Evolutionary conservation across 805 yeast genomes (phyloP), one percentile per base, ranked within the genome.

Genomic region (Ogataea pilisensis): DNA sequence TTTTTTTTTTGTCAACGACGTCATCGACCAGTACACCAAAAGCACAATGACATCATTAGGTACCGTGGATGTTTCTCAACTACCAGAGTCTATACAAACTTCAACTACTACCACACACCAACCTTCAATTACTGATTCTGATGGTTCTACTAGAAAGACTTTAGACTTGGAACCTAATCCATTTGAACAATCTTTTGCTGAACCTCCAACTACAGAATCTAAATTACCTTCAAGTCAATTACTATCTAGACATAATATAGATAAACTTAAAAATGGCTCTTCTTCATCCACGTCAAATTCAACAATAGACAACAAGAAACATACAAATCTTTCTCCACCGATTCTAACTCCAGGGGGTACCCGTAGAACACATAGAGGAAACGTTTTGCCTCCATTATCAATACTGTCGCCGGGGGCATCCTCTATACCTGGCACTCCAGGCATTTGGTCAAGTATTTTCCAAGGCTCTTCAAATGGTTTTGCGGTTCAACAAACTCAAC

Each of bases 181-280:
- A 4, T 91, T 91, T 59, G 99, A 91, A 63, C 85, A 84, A 61
- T 85, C 95, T 37, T 91, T 91, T 66, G 96, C 62, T 6, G 55
- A 51, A 9, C 39, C 39, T n/a, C 25, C 29, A 48, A 44, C 38
- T 22, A 43, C 24, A 29, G 33, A 31, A 17, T 21, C 21, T 31
- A 34, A 39, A 19, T 19, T 17, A 14, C 26, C 14, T 35, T 39
- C 17, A 44, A 19, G 16, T 11, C 31, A n/a, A 29, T 7, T 11
- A 14, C 6, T 11, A 24, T 16, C 20, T 20, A 32, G 13, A 17
- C 14, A 20, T 12, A 31, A 8, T 8, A 21, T 5, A 12, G 13
- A n/a, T 14, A 29, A 29, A 16, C 18, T 29, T 12, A 29, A 16
- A 14, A 29, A 8, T 6, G 19, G 14, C 16, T 14, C 8, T 11